Base-by-base conservation (phyloP, 371 early-diverging fungal genomes). In the Phascolomyces articulosus region DNA sequence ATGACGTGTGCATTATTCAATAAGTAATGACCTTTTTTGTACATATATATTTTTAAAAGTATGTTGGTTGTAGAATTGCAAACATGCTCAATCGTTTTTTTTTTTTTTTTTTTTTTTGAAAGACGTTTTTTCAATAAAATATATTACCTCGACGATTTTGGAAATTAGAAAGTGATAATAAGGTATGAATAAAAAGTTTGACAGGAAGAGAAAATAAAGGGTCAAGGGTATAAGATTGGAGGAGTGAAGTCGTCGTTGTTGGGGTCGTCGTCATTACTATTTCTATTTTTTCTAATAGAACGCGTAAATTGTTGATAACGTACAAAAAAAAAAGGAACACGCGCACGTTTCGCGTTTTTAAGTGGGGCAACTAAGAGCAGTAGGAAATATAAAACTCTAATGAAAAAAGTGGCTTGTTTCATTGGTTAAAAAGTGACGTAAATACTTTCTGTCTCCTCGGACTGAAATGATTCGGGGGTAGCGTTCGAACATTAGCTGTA, bases 21-120 rank as follows among this genome's bases (percentile, higher is more conserved):
- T 20, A 59, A 4, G 16, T 59, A 59, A 27, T 40, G 60, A 13
- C 40, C 60, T 59, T 44, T 44, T 41, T 41, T n/a, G 16, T 18
- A 3, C 16, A 44, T 13, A 44, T 44, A 15, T 0, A n/a, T 1
- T 13, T 13, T 3, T 4, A n/a, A 44, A n/a, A 2, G 16, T 44
- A 13, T 44, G 16, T 44, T 44, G 44, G 6, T 44, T 9, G 6
- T 0, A 44, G 8, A 44, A 13, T n/a, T n/a, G n/a, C n/a, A n/a
- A 34, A 34, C 31, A 31, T 6, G 6, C 34, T 34, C 9, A 20
- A 47, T n/a, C n/a, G n/a, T n/a, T 47, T 20, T 1, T 47, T 47
- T 16, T 6, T 47, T 20, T n/a, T 13, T 16, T 13, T 20, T 47
- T 47, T 47, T 47, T 47, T 47, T 47, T 47, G n/a, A 38, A 13